Evolutionary conservation across 495 filamentous ascomycete species (phyloP).

Genomic region (Penicillium cinerascens): DNA sequence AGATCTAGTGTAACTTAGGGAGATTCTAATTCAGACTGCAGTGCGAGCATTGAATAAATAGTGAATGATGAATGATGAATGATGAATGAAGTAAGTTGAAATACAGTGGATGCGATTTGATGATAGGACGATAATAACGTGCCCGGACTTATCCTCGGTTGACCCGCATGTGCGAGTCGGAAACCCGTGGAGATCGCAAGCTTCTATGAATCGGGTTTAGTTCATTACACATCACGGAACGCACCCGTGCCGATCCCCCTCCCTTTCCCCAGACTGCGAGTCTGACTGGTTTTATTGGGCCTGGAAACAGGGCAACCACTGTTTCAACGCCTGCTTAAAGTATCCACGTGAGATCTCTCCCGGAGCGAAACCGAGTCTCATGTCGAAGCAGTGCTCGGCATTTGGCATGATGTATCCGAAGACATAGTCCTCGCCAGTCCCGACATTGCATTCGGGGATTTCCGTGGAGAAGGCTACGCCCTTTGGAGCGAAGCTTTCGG

Average conservation of each 20-base stretch:
- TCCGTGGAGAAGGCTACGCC: constrained; percentile 32
- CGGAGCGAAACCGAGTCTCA: constrained; percentile 26
- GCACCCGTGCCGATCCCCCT: neutral
- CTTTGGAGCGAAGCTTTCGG: constrained; percentile 40
- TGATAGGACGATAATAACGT: no score
- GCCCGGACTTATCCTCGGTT: no score
- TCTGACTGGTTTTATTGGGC: no score
- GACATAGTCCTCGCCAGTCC: constrained; percentile 32
- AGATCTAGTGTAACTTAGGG: neutral
- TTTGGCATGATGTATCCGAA: constrained; percentile 51
- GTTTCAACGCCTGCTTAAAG: constrained; percentile 41
- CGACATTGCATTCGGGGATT: constrained; percentile 46
- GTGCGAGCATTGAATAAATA: neutral
- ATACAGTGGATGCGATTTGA: no score
- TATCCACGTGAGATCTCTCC: constrained; percentile 31
- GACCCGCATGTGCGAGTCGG: constrained; percentile 7
- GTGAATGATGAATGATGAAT: neutral
- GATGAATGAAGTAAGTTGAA: no score
- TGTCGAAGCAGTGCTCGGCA: constrained; percentile 54
- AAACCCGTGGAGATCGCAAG: constrained; percentile 19
- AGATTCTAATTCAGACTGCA: neutral
- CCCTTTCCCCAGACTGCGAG: no score
- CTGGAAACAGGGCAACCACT: constrained; percentile 49
- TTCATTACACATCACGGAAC: neutral
- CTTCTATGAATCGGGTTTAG: constrained; percentile 21